phyloP scores from a whole-genome alignment of 2,329 filamentous ascomycete genomes.

The Diaporthe citrichinensis region DNA sequence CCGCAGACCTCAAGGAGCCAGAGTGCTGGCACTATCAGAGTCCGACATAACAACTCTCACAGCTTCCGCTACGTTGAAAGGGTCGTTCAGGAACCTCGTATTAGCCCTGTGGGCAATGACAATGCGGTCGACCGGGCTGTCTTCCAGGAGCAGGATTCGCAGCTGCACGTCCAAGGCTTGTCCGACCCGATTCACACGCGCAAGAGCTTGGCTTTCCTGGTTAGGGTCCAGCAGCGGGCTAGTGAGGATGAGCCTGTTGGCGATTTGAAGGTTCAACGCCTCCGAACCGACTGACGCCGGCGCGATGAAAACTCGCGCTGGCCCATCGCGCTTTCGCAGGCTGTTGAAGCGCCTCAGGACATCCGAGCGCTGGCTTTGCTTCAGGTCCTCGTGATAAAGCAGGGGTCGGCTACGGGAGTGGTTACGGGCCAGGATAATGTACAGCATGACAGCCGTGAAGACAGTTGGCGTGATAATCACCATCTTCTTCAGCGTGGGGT shows the following conservation, averaged over 20 bases:
- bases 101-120: conserved; percentile 11
- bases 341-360: conserved; percentile 33
- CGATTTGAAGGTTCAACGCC: conserved; percentile 37
- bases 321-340: not conserved
- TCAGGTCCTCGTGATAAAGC: conserved; percentile 31
- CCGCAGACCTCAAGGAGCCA: not conserved
- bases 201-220: conserved; percentile 32
- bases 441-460: conserved; percentile 30
- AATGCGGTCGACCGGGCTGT: conserved; percentile 31
- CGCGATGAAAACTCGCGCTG: not conserved
- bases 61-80: not conserved
- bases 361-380: not conserved
- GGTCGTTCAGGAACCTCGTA: not conserved
- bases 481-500: conserved; percentile 29
- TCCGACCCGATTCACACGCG: conserved; percentile 22
- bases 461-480: conserved; percentile 34
- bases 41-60: not conserved
- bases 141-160: conserved; percentile 21
- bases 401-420: not conserved
- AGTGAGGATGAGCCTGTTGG: conserved; percentile 36
- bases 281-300: conserved; percentile 12
- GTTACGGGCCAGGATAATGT: conserved; percentile 5
- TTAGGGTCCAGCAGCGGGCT: conserved; percentile 12
- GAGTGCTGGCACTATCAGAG: not conserved
- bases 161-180: conserved; percentile 13